Percentiles rank a stretch among this genome's conserved stretches.
Evolutionary conservation across 2,329 filamentous ascomycete genomes (phyloP).

Genomic region (Phialophora verrucosa): DNA sequence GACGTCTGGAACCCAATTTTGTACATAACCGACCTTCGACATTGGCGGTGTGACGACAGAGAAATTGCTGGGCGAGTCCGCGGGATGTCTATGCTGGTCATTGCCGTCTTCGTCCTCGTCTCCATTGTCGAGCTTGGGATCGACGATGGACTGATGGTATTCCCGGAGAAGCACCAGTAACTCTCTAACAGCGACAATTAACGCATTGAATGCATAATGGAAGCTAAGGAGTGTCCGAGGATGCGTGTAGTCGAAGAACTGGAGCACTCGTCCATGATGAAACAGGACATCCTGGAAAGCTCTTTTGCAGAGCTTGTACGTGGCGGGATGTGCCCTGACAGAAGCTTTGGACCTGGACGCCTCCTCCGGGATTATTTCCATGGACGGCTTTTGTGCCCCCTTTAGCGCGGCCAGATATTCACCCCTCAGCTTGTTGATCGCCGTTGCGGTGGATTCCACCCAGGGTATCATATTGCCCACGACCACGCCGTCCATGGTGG

Average conservation of each 20-base stretch:
- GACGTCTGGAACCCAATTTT: not conserved
- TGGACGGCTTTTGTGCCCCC: not conserved
- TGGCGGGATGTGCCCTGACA: not conserved
- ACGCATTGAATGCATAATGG: conserved; percentile 19
- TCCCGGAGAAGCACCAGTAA: conserved; percentile 22
- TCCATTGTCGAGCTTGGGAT: not conserved
- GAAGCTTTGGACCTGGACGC: not conserved
- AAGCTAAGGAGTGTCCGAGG: conserved; percentile 14
- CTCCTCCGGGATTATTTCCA: not conserved
- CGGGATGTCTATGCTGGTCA: not conserved
- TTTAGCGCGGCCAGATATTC: not conserved
- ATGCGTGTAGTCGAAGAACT: conserved; percentile 14
- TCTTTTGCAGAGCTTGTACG: conserved; percentile 12
- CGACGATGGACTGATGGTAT: not conserved
- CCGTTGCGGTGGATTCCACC: not conserved
- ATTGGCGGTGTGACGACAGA: not conserved
- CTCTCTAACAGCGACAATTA: conserved; percentile 22
- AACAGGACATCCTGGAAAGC: conserved; percentile 9
- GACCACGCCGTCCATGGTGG: no score
- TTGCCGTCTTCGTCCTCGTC: not conserved
- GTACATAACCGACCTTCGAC: not conserved
- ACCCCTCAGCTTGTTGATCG: not conserved
- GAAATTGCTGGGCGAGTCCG: not conserved
- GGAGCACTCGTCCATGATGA: conserved; percentile 5
- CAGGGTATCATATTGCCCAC: not conserved